phyloP scores from a whole-genome alignment of 1,139 yeast species.

The Hanseniaspora gamundiae region DNA sequence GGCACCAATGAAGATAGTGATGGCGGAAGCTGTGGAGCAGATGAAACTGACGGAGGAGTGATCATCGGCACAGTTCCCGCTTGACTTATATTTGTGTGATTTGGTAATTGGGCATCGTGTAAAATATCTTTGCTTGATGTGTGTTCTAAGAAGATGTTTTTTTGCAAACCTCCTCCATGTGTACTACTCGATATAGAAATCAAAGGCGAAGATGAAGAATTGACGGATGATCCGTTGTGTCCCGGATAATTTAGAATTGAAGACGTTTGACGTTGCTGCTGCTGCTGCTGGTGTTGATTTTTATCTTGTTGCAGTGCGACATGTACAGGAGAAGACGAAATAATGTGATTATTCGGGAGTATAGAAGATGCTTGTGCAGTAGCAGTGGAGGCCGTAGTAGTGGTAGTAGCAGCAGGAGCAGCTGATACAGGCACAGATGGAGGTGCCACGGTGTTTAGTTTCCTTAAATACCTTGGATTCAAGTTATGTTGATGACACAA shows the following conservation, averaged over 20 bases:
- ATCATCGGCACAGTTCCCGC: no score
- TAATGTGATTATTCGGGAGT: not conserved
- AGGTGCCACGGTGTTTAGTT: slow-evolving; percentile 5
- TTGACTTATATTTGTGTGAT: no score
- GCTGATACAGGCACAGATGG: no score
- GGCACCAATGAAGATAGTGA: slow-evolving; percentile 27
- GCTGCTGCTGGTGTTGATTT: not conserved
- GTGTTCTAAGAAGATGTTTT: not conserved
- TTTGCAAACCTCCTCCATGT: not conserved
- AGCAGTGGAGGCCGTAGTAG: not conserved
- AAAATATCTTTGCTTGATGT: no score
- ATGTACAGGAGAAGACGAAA: not conserved
- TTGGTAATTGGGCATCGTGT: no score
- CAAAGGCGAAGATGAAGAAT: no score
- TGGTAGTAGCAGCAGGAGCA: no score
- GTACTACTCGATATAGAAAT: not conserved
- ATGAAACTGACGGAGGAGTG: not conserved
- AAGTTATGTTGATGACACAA: slow-evolving; percentile 5
- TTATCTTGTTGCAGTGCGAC: not conserved
- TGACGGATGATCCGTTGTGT: no score
- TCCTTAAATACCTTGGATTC: slow-evolving; percentile 7
- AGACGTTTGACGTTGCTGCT: not conserved
- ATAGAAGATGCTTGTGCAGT: not conserved
- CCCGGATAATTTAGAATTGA: no score
- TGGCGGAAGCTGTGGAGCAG: not conserved